Evolutionary conservation across 192 early-diverging fungal genomes (phyloP).

Genomic region (Irineochytrium annulatum): DNA sequence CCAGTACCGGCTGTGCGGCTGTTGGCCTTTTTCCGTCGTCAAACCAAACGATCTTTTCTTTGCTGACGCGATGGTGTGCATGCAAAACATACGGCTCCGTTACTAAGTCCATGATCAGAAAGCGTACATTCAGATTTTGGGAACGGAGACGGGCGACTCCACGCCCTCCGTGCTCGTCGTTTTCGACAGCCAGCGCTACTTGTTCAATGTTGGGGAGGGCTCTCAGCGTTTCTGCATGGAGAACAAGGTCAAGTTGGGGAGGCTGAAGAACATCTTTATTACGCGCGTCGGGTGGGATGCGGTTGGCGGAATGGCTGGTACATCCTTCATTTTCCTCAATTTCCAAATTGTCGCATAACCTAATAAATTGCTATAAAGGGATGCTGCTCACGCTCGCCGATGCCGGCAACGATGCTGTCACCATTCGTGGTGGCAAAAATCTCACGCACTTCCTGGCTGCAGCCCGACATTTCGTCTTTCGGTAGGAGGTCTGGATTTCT

Average conservation of each 20-base stretch:
- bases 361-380: conserved; percentile 41
- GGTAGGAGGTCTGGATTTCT: conserved; percentile 27
- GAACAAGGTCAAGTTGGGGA: conserved; percentile 65
- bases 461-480: conserved; percentile 72
- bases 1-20: too few relatives aligned
- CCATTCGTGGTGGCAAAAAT: conserved; percentile 72
- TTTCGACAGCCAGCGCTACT: conserved; percentile 68
- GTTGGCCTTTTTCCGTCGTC: too few relatives aligned
- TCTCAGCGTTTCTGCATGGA: conserved; percentile 80
- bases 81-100: too few relatives aligned
- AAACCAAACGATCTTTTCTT: too few relatives aligned
- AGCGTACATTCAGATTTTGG: conserved; percentile 56
- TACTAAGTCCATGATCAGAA: too few relatives aligned
- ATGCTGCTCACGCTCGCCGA: conserved; percentile 87
- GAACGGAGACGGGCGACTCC: conserved; percentile 49
- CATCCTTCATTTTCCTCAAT: neutral
- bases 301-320: conserved; percentile 84
- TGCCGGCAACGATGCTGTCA: conserved; percentile 54
- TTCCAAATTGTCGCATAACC: neutral
- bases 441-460: conserved; percentile 74
- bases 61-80: too few relatives aligned
- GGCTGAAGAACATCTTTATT: conserved; percentile 73
- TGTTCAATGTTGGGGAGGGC: conserved; percentile 92
- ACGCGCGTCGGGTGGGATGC: conserved; percentile 78
- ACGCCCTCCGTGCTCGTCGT: conserved; percentile 66